Evolutionary conservation across 73 alveolate genomes (phyloP).

Genomic region (Paramecium tetraurelia): DNA sequence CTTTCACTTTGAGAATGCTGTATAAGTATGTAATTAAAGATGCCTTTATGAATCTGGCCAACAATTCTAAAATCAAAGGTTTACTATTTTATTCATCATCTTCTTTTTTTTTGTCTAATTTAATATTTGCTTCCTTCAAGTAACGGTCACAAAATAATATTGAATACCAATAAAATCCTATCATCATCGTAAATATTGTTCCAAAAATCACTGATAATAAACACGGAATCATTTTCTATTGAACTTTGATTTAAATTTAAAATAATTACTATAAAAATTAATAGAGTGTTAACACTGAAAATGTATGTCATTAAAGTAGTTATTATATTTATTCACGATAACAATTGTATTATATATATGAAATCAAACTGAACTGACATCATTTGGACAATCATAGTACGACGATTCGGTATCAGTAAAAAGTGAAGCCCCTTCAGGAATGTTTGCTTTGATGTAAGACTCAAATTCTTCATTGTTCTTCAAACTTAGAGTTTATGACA

Average conservation of each 20-base stretch:
- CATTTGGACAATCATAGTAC: slow-evolving; percentile 32
- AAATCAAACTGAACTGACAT: neutral
- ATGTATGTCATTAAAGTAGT: neutral
- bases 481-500: neutral
- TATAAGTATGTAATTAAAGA: neutral
- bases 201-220: neutral
- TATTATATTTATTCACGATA: neutral
- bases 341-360: neutral
- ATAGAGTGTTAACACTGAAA: neutral
- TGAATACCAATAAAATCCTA: neutral
- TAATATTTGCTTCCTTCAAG: neutral
- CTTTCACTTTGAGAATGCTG: neutral
- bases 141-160: neutral
- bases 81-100: neutral
- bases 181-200: neutral
- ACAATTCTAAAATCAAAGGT: neutral
- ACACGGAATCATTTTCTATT: neutral
- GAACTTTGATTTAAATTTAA: neutral
- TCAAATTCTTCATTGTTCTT: neutral
- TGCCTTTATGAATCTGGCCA: neutral
- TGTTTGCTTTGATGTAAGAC: neutral
- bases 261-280: neutral
- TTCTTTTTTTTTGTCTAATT: neutral
- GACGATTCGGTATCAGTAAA: neutral
- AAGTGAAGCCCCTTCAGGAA: neutral